Conservation (phyloP, 495 filamentous ascomycete species). For the Delitschia confertaspora region DNA sequence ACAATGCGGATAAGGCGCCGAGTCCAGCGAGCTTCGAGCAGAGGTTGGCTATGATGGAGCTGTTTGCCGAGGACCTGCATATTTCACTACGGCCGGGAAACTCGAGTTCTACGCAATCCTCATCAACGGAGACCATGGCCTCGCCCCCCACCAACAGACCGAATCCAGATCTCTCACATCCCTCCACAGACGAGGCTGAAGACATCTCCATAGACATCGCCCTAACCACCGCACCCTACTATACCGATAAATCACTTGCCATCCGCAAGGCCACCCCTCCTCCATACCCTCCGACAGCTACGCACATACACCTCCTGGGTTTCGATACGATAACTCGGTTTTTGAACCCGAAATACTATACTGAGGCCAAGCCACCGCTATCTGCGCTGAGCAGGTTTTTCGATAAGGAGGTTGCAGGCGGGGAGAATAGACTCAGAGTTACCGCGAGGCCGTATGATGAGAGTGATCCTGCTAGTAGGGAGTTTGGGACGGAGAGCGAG, state of each 20-base stretch:
- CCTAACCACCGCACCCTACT: slow-evolving; percentile 74
- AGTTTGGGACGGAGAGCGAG: slow-evolving; percentile 34
- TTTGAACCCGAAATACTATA: slow-evolving; percentile 78
- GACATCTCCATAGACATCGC: slow-evolving; percentile 59
- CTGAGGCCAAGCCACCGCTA: slow-evolving; percentile 43
- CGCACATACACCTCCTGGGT: slow-evolving; percentile 74
- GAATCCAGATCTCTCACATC: not conserved
- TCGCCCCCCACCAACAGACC: slow-evolving; percentile 6
- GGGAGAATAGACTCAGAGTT: slow-evolving; percentile 64
- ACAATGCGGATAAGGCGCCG: slow-evolving; percentile 89
- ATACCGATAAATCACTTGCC: slow-evolving; percentile 69
- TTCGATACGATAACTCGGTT: slow-evolving; percentile 84
- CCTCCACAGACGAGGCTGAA: not conserved
- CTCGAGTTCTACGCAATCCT: no score
- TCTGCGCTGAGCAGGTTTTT: slow-evolving; percentile 59
- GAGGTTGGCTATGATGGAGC: slow-evolving; percentile 75
- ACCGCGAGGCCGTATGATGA: slow-evolving; percentile 55
- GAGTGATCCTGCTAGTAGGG: slow-evolving; percentile 11
- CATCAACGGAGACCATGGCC: slow-evolving; percentile 7
- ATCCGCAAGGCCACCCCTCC: slow-evolving; percentile 44
- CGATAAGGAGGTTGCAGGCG: no score
- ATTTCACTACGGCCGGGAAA: no score
- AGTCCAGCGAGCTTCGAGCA: slow-evolving; percentile 77
- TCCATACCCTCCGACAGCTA: slow-evolving; percentile 42
- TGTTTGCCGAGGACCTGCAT: slow-evolving; percentile 64